Evolutionary conservation across 2,329 filamentous ascomycete species (phyloP).

Genomic region (Thielaviopsis cerberus): DNA sequence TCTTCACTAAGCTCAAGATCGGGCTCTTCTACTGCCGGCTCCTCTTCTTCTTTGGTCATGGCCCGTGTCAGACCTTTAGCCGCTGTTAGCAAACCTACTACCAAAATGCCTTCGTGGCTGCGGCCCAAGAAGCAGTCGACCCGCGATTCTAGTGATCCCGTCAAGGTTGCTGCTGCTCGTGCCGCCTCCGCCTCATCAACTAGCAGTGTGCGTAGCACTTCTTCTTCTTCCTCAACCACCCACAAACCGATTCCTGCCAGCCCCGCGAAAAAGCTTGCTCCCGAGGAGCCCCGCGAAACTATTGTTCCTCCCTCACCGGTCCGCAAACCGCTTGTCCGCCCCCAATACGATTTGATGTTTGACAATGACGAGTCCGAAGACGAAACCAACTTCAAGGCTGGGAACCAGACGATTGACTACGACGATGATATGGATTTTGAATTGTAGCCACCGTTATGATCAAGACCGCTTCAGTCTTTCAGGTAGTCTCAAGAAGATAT

Average conservation of each 20-base stretch:
- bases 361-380: constrained; percentile 31
- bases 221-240: constrained; percentile 12
- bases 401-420: constrained; percentile 21
- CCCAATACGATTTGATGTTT: constrained; percentile 41
- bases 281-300: neutral
- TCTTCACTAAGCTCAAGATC: constrained; percentile 9
- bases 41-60: constrained; percentile 22
- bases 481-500: constrained; percentile 11
- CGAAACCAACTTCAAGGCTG: constrained; percentile 16
- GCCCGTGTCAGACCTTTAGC: constrained; percentile 16
- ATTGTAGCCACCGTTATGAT: constrained; percentile 17
- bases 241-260: neutral
- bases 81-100: neutral
- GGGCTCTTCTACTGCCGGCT: neutral
- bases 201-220: constrained; percentile 36
- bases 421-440: constrained; percentile 39
- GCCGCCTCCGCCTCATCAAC: constrained; percentile 75
- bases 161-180: constrained; percentile 39
- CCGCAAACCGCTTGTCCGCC: constrained; percentile 19
- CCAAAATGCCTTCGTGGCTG: constrained; percentile 9
- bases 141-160: constrained; percentile 8
- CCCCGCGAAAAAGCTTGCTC: neutral
- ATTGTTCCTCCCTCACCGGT: constrained; percentile 3
- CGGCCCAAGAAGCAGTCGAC: constrained; percentile 6
- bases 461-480: neutral